Base-by-base conservation (phyloP, 73 alveolate species). In the Uronychia binucleata region DNA sequence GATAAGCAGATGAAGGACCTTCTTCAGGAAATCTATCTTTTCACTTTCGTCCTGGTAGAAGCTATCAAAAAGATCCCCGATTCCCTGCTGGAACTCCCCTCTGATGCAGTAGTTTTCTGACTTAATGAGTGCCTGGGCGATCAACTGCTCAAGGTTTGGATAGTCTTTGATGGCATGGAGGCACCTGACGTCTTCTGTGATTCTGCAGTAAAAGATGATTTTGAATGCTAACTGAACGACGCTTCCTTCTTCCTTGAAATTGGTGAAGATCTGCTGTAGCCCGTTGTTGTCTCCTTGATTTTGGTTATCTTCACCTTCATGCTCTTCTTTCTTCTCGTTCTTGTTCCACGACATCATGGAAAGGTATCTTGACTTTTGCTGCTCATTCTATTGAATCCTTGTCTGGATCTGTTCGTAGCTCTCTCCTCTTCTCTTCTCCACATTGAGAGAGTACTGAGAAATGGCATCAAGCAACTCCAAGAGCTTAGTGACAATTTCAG, bases 101-200 rank as follows among this genome's bases (percentile, higher is more conserved):
- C 86, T 34, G 30, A 80, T 80, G 30, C 57, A 80, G 59, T 57
- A 34, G 33, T 80, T 80, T 57, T 80, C 86, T 46, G 86, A 57
- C 27, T 58, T 59, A 1, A 57, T 57, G 33, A 80, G 57, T 26
- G 57, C 79, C 29, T 26, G 34, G n/a, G 31, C 11, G 59, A 80
- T 46, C 31, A 80, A 59, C 28, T 80, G 59, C 29, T 59, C 58
- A 28, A 80, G 19, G 34, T 80, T 25, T 14, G 34, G 67, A 28
- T 80, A 80, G 30, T 33, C 78, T 30, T 74, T n/a, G 59, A 80
- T 1, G 29, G 19, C 58, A 1, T 27, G n/a, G 28, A 80, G 34
- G 58, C 79, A 80, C 30, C 57, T 78, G 34, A 57, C 86, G 0
- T 58, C 57, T 1, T 28, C 28, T 77, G 34, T 57, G 8, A 33